A percentile compares a stretch with the other conserved stretches of the same genome.
These are phyloP conservation scores for Coemansia sp. DNA, from an alignment of 192 early-diverging fungal genomes.

Conservation along the genomic window DNA sequence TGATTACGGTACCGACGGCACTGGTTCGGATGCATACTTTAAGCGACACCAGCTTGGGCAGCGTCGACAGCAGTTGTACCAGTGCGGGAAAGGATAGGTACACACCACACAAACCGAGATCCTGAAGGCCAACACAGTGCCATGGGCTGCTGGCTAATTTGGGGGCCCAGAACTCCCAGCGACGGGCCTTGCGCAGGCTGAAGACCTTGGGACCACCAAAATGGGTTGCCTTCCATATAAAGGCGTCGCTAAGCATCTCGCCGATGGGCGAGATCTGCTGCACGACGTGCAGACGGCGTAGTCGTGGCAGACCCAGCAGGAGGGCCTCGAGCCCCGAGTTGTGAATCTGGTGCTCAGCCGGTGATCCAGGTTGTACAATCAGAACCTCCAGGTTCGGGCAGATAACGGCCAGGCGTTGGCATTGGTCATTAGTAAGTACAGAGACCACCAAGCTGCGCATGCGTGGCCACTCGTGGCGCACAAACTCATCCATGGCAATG, in stretches of 20 bases:
- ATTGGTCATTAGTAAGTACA: slow-evolving; percentile 51
- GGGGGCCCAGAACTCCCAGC: slow-evolving; percentile 54
- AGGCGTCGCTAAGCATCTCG: slow-evolving; percentile 54
- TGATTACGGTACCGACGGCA: slow-evolving; percentile 40
- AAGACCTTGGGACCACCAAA: slow-evolving; percentile 49
- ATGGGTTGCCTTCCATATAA: slow-evolving; percentile 50
- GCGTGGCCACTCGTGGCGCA: slow-evolving; percentile 43
- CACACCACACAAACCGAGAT: slow-evolving; percentile 48
- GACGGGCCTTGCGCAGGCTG: slow-evolving; percentile 42
- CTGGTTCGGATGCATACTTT: slow-evolving; percentile 44
- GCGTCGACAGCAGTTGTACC: slow-evolving; percentile 49
- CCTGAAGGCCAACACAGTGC: slow-evolving; percentile 33
- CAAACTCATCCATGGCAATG: slow-evolving; percentile 43
- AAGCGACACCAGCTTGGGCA: slow-evolving; percentile 37
- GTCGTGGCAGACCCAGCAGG: slow-evolving; percentile 31
- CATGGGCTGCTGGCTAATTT: slow-evolving; percentile 55
- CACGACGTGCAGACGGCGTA: slow-evolving; percentile 46
- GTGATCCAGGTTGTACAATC: slow-evolving; percentile 53
- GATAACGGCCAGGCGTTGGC: slow-evolving; percentile 23
- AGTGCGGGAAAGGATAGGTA: slow-evolving; percentile 51
- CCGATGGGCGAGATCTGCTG: slow-evolving; percentile 55
- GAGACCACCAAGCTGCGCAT: slow-evolving; percentile 50
- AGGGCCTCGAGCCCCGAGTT: slow-evolving; percentile 48
- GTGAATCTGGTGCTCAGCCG: slow-evolving; percentile 52
- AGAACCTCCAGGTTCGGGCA: slow-evolving; percentile 50